Base-by-base conservation (phyloP, 805 yeast genomes). In the Priceomyces haplophilus region DNA sequence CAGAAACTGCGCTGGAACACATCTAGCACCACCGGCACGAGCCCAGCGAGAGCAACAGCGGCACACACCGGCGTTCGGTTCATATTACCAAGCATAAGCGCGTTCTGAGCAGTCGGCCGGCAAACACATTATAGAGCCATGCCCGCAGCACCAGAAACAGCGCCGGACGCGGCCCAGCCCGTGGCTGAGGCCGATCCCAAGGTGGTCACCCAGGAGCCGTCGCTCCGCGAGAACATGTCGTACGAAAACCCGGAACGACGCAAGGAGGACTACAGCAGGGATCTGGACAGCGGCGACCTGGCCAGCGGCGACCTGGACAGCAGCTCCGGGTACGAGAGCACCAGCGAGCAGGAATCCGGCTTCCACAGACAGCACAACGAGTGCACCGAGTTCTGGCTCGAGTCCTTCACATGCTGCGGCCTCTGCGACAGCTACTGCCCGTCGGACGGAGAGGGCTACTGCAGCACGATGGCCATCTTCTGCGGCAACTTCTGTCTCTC, bases 321-420 rank as follows among this genome's bases (percentile, higher is more conserved):
- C 5, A 41, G 56, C 37, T 51, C 62, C 6, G 51, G 55, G 39
- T 39, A 46, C 11, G 16, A 13, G 5, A 52, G 60, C 10, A 44
- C 54, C 33, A 59, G 62, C 47, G 62, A 59, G 35, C 48, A 37
- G 1, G 60, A 55, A 17, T 64, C 71, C 15, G 75, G 75, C 2
- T 69, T 64, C 48, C 63, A 65, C 7, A 49, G 66, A 42, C 65
- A 68, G 1, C 37, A 53, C 19, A 66, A 68, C 46, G 75, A 70
- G 45, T 70, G 76, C 47, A 51, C 67, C 6, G 74, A 69, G 49
- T 69, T 70, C 45, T 67, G 71, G 47, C 48, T 64, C 38, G 75
- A 69, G 38, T 55, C 50, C 31, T 56, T 53, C 38, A 44, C 60
- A 15, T 70, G 76, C 48, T 70, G 70, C 42, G 75, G 76, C 1